phyloP scores from a whole-genome alignment of 371 early-diverging fungal species.

The Zopfochytrium polystomum region DNA sequence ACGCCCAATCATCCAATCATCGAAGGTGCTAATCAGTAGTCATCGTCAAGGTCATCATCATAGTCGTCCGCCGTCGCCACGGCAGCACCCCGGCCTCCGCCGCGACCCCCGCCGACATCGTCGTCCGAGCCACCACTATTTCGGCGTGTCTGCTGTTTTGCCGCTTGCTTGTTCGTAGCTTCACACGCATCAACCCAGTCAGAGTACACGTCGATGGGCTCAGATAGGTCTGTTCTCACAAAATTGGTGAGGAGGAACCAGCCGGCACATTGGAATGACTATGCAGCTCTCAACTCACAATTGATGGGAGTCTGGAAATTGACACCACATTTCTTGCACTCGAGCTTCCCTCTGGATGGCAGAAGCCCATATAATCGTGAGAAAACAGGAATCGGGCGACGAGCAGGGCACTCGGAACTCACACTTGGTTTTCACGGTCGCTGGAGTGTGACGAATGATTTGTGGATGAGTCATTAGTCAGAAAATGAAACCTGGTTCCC shows the following conservation, averaged over 20 bases:
- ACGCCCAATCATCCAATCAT: no score
- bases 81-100: no score
- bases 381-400: background rate
- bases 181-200: conserved; percentile 86
- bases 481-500: background rate
- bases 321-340: conserved; percentile 74
- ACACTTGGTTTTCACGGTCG: conserved; percentile 11
- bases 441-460: background rate
- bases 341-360: conserved; percentile 59
- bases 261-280: conserved; percentile 6
- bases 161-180: conserved; percentile 50
- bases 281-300: conserved; percentile 42
- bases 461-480: background rate
- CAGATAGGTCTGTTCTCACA: conserved; percentile 58
- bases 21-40: no score
- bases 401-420: background rate
- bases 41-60: no score
- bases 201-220: conserved; percentile 79
- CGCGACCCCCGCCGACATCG: no score
- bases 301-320: conserved; percentile 65
- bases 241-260: background rate
- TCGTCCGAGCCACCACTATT: no score
- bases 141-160: no score
- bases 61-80: no score
- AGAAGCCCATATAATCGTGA: conserved; percentile 45